Evolutionary conservation across 2,329 filamentous ascomycete genomes (phyloP).

Genomic region (Apiospora phragmitis): DNA sequence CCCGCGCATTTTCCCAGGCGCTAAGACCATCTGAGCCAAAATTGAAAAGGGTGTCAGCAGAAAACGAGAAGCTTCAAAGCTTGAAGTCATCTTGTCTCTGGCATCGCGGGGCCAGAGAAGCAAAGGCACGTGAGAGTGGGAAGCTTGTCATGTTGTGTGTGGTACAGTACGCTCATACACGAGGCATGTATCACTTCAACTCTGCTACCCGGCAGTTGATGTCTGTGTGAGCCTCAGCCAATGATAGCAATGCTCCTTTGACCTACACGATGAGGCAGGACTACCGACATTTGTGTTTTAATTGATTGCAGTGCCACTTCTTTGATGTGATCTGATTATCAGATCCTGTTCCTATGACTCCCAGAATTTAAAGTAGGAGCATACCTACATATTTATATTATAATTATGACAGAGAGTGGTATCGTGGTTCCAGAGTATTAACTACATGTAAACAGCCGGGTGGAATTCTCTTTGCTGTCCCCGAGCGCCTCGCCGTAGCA

Average conservation of each 20-base stretch:
- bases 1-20: neutral
- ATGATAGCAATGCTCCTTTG: neutral
- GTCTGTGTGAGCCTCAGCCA: neutral
- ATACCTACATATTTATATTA: neutral
- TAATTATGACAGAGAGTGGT: neutral
- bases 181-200: constrained; percentile 4
- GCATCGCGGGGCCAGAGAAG: neutral
- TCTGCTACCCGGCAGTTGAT: neutral
- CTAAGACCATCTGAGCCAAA: neutral
- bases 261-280: neutral
- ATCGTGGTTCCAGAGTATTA: neutral
- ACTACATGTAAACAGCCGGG: neutral
- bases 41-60: too few species aligned
- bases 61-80: neutral
- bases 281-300: neutral
- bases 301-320: neutral
- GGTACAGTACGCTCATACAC: neutral
- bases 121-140: neutral
- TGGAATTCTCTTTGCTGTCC: neutral
- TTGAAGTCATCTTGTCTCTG: neutral
- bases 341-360: neutral
- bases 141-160: neutral
- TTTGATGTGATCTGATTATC: neutral
- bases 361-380: neutral
- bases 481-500: neutral